phyloP scores from a whole-genome alignment of 2,329 filamentous ascomycete genomes.

The Aureobasidium pullulans region DNA sequence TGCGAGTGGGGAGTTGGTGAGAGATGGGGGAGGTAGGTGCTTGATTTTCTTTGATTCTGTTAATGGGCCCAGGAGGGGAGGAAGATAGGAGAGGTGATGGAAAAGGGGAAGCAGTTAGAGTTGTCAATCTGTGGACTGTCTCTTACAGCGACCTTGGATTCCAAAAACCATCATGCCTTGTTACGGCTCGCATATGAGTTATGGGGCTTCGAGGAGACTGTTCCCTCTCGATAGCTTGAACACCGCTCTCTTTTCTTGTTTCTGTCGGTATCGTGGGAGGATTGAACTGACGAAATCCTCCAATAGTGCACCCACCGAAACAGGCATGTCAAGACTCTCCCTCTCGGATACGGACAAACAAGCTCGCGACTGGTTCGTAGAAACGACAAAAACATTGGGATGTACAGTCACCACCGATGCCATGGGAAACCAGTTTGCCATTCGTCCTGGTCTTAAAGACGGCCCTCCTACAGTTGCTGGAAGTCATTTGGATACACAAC shows the following conservation, averaged over 20 bases:
- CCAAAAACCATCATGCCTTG: too few species aligned
- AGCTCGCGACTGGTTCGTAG: conserved; percentile 68
- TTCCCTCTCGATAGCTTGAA: too few species aligned
- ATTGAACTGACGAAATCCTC: not conserved
- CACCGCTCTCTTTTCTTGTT: too few species aligned
- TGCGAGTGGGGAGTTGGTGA: conserved; percentile 61
- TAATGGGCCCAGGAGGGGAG: too few species aligned
- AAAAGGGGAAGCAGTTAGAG: too few species aligned
- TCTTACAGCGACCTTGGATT: too few species aligned
- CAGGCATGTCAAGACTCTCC: conserved; percentile 69
- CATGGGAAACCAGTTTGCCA: conserved; percentile 76
- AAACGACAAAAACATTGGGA: conserved; percentile 54
- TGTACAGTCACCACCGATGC: conserved; percentile 62
- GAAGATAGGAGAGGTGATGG: too few species aligned
- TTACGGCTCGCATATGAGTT: too few species aligned
- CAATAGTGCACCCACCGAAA: conserved; percentile 49
- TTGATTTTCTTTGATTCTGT: not conserved
- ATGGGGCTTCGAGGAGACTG: not conserved
- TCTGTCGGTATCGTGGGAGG: too few species aligned
- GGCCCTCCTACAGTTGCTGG: conserved; percentile 61
- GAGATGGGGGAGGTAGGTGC: conserved; percentile 58
- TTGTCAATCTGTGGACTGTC: too few species aligned
- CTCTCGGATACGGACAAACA: conserved; percentile 64
- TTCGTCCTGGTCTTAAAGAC: conserved; percentile 54
- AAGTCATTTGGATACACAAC: conserved; percentile 54